A percentile compares a stretch with the other conserved stretches of the same genome.
Evolutionary conservation across 1,284 basidiomycete species (phyloP).

Genomic region (Moniliophthora roreri): DNA sequence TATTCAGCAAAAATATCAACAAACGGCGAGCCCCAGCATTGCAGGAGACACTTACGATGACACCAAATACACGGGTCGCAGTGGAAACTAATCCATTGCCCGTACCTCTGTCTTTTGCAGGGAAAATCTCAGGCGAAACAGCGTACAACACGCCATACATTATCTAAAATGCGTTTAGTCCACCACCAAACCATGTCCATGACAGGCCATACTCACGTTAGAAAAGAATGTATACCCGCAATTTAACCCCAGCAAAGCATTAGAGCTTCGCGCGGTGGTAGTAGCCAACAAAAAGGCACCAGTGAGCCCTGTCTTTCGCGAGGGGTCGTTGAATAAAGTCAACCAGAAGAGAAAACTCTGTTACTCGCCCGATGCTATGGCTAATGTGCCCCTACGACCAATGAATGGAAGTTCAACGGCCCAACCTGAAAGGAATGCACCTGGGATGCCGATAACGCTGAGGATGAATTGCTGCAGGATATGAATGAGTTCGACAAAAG

Average conservation of each 20-base stretch:
- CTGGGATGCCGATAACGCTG: constrained; percentile 67
- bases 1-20: constrained; percentile 18
- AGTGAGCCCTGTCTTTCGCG: constrained; percentile 47
- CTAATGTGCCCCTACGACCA: constrained; percentile 64
- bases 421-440: constrained; percentile 61
- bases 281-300: constrained; percentile 69
- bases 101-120: constrained; percentile 70
- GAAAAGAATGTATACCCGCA: constrained; percentile 65
- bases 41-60: constrained; percentile 42
- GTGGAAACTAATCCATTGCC: constrained; percentile 67
- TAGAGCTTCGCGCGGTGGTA: constrained; percentile 63
- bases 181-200: background rate
- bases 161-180: too few relatives aligned
- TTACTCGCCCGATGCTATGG: constrained; percentile 43
- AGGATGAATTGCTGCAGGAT: constrained; percentile 57
- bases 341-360: constrained; percentile 10
- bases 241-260: constrained; percentile 71
- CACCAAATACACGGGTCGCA: constrained; percentile 62
- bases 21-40: constrained; percentile 1
- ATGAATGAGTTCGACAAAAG: background rate
- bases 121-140: constrained; percentile 67
- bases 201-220: constrained; percentile 39
- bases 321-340: constrained; percentile 30
- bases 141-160: constrained; percentile 78
- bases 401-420: constrained; percentile 58